Evolutionary conservation across 306 rosid genomes (phyloP).

Genomic region (Vigna nakashimae): DNA sequence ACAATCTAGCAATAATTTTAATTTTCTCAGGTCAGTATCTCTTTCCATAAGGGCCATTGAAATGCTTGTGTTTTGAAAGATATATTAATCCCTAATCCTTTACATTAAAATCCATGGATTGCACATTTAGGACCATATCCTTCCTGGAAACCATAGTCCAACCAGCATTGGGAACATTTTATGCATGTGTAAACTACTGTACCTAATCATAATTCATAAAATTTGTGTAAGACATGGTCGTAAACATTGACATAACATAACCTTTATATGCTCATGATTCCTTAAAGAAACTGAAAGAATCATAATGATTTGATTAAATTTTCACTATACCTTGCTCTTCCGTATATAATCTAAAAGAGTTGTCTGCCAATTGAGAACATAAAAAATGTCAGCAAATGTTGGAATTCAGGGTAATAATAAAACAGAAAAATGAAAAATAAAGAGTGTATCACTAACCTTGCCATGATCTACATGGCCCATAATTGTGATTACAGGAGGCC

Average conservation of each 20-base stretch:
- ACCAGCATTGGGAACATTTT: conserved; percentile 2
- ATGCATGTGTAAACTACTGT: conserved; percentile 8
- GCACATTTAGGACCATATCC: conserved; percentile 16
- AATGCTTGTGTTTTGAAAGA: conserved; percentile 32
- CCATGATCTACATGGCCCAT: conserved; percentile 99
- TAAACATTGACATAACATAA: conserved; percentile 11
- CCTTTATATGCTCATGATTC: not conserved
- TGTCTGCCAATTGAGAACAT: conserved; percentile 69
- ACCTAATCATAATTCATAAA: conserved; percentile 29
- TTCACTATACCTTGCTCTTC: conserved; percentile 81
- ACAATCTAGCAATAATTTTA: conserved; percentile 16
- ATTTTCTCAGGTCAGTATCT: conserved; percentile 13
- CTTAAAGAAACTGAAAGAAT: conserved; percentile 37
- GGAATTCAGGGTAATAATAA: conserved; percentile 30
- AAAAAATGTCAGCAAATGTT: conserved; percentile 50
- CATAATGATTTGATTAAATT: conserved; percentile 33
- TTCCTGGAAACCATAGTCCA: conserved; percentile 21
- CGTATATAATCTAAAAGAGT: conserved; percentile 92
- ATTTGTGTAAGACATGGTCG: conserved; percentile 22
- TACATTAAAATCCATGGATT: conserved; percentile 25
- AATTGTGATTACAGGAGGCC: conserved; percentile 97
- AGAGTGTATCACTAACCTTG: conserved; percentile 61
- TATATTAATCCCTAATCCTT: conserved; percentile 7
- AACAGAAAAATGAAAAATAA: conserved; percentile 29
- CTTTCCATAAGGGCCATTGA: not conserved